Evolutionary conservation across 108 stramenopile species (phyloP).

Genomic region (Thalassiosira profunda): DNA sequence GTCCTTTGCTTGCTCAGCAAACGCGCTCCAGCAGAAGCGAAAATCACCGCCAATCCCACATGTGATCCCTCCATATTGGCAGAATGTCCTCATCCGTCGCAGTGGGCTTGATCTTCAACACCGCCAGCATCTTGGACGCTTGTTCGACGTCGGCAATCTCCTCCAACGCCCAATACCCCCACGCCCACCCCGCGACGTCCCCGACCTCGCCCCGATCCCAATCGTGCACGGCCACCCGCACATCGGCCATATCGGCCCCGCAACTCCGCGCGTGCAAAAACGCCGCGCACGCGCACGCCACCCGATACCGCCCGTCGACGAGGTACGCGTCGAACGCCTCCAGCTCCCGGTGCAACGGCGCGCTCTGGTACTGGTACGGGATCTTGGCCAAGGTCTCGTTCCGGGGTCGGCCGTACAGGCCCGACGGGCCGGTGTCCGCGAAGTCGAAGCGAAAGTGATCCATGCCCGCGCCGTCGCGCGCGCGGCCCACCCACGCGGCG

Average conservation of each 20-base stretch:
- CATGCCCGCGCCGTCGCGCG: conserved; percentile 5
- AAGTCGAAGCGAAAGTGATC: conserved; percentile 55
- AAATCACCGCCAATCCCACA: too few relatives aligned
- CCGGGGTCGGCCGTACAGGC: conserved; percentile 33
- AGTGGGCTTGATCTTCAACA: conserved; percentile 22
- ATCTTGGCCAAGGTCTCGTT: conserved; percentile 25
- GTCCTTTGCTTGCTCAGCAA: too few relatives aligned
- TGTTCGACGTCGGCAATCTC: conserved; percentile 12
- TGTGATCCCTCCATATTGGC: conserved; percentile 26
- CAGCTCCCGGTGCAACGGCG: conserved; percentile 35
- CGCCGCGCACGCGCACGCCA: conserved; percentile 33
- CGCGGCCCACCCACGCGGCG: conserved; percentile 42
- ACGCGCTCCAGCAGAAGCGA: too few relatives aligned
- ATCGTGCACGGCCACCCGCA: conserved; percentile 39
- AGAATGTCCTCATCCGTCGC: conserved; percentile 24
- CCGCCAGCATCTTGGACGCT: conserved; percentile 7
- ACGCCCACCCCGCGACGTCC: too few relatives aligned
- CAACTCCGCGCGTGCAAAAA: conserved; percentile 44
- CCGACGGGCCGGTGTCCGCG: conserved; percentile 52
- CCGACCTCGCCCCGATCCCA: neutral
- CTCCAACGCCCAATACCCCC: conserved; percentile 1
- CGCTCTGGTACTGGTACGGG: conserved; percentile 30
- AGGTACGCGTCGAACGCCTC: conserved; percentile 59
- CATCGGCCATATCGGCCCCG: conserved; percentile 19
- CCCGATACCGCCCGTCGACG: conserved; percentile 57